Evolutionary conservation across 129 eudicot species (phyloP), one percentile per base, ranked within the genome.

Genomic region (Artemisia annua): DNA sequence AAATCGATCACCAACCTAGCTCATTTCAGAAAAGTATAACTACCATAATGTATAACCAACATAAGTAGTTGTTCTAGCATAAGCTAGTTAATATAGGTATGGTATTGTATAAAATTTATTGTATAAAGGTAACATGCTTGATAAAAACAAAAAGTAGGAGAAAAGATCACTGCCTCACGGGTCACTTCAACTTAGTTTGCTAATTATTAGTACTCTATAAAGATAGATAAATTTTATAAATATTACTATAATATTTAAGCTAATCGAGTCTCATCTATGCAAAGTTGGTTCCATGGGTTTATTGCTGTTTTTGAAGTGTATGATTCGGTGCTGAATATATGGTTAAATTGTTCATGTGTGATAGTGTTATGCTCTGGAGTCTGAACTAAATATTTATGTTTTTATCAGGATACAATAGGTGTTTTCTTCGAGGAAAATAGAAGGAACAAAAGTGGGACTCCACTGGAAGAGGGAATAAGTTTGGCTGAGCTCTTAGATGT

Each of bases 401-500:
- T 16, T 28, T 79, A 77, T 71, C 90, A 91, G 97, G 97, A 85
- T 60, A 80, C 46, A 11, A 74, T 87, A 20, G 89, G 80, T 74
- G 80, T 65, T 18, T 35, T 79, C 24, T 60, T 56, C 8, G 80
- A 84, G 71, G 83, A 77, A 78, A 64, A 17, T 67, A 79, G 84
- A 69, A 68, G 46, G 62, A 52, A 66, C 66, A 75, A 81, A 79
- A 87, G 76, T n/a, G 87, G 78, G 60, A 71, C 84, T 64, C 71
- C 90, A 30, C 70, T 72, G 9, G 79, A 85, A 69, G 80, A 69
- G 20, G 74, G 57, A 55, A 79, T 67, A 61, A 48, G 83, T 18
- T 78, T 92, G 83, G 84, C 86, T 44, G 88, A 85, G 79, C 75
- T 82, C 17, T 78, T 92, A 63, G 82, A 89, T 73, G 80, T 85